phyloP scores from a whole-genome alignment of 495 filamentous ascomycete species.

The Talaromyces stipitatus region DNA sequence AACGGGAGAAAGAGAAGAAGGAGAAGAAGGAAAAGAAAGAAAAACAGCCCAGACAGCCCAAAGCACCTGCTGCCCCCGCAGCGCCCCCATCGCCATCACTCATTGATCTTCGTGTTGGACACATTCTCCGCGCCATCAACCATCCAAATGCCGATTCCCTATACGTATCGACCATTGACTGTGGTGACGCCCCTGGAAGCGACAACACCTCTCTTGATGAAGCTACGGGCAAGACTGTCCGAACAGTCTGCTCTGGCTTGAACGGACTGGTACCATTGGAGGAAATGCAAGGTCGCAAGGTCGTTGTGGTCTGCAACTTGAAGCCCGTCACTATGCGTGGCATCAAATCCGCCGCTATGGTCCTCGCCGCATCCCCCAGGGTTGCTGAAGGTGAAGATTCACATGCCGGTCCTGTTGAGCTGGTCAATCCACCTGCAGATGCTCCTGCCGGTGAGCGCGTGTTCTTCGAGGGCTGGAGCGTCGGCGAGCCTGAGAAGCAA shows the following conservation, averaged over 20 bases:
- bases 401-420: constrained; percentile 86
- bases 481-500: constrained; percentile 79
- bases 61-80: constrained; percentile 53
- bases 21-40: constrained; percentile 84
- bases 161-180: constrained; percentile 93
- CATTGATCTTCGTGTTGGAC: constrained; percentile 92
- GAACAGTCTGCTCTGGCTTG: constrained; percentile 93
- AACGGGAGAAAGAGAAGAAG: constrained; percentile 34
- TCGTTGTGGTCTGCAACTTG: constrained; percentile 91
- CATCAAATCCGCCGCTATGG: constrained; percentile 93
- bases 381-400: constrained; percentile 69
- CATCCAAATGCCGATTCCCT: constrained; percentile 96
- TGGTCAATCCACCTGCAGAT: constrained; percentile 78
- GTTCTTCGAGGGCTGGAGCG: constrained; percentile 84
- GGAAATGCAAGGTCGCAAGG: constrained; percentile 94
- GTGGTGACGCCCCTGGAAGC: constrained; percentile 78
- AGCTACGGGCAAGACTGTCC: constrained; percentile 77
- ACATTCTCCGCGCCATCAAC: constrained; percentile 89
- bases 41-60: constrained; percentile 63
- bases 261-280: constrained; percentile 87
- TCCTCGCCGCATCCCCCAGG: constrained; percentile 83
- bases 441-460: constrained; percentile 77
- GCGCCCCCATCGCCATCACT: constrained; percentile 70
- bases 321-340: constrained; percentile 99
- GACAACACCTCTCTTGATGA: constrained; percentile 72